phyloP scores from a whole-genome alignment of 2,329 filamentous ascomycete species.

The Simplicillium aogashimaense region DNA sequence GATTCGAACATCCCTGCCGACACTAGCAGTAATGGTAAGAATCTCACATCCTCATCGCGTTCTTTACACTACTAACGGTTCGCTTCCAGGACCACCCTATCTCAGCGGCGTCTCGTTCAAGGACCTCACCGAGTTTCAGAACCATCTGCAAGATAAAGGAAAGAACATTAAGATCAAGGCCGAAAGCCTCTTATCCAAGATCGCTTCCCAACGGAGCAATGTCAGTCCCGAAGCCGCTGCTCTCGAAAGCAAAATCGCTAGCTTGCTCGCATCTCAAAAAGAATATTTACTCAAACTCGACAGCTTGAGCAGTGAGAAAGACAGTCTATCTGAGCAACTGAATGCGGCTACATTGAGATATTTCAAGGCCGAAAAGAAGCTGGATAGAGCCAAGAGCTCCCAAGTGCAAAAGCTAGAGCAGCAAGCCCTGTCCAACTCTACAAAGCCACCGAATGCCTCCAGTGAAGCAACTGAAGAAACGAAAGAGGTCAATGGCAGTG shows the following conservation, averaged over 20 bases:
- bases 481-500: slow-evolving; percentile 43
- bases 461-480: slow-evolving; percentile 33
- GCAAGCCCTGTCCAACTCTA: slow-evolving; percentile 66
- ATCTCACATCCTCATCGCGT: no score
- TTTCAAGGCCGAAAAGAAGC: slow-evolving; percentile 88
- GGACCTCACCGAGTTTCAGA: slow-evolving; percentile 63
- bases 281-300: slow-evolving; percentile 68
- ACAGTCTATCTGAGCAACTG: slow-evolving; percentile 74
- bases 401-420: slow-evolving; percentile 89
- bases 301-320: slow-evolving; percentile 66
- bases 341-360: slow-evolving; percentile 85
- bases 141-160: slow-evolving; percentile 68
- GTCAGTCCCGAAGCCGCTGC: slow-evolving; percentile 59
- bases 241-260: slow-evolving; percentile 65
- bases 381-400: slow-evolving; percentile 79
- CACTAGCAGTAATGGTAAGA: slow-evolving; percentile 31
- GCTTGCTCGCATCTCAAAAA: slow-evolving; percentile 73
- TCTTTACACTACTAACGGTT: slow-evolving; percentile 13
- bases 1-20: slow-evolving; percentile 36
- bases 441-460: slow-evolving; percentile 30
- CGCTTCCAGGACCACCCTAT: slow-evolving; percentile 38
- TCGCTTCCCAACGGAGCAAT: slow-evolving; percentile 40
- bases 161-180: slow-evolving; percentile 68
- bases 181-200: slow-evolving; percentile 52
- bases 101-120: slow-evolving; percentile 52